phyloP scores from a whole-genome alignment of 2,329 filamentous ascomycete species.

The Hypoxylon sp. region DNA sequence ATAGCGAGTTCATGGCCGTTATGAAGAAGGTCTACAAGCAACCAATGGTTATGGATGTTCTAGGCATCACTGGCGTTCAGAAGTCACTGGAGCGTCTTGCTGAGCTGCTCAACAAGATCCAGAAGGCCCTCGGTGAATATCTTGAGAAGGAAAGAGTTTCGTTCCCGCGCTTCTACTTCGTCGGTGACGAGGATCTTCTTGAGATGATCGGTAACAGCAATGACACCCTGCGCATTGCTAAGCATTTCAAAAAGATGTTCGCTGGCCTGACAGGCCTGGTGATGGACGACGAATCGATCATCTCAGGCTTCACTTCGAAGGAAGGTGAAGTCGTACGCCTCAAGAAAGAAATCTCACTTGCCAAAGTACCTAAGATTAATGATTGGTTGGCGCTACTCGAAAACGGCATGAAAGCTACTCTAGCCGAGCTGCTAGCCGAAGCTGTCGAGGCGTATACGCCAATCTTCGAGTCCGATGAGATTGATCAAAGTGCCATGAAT shows the following conservation, averaged over 20 bases:
- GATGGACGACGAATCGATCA: constrained; percentile 90
- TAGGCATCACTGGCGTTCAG: constrained; percentile 95
- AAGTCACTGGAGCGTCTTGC: constrained; percentile 95
- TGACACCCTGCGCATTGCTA: constrained; percentile 93
- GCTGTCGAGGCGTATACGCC: constrained; percentile 85
- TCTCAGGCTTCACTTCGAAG: constrained; percentile 93
- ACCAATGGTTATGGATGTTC: constrained; percentile 92
- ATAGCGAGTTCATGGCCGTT: constrained; percentile 97
- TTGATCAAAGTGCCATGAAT: constrained; percentile 78
- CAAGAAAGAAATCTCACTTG: constrained; percentile 90
- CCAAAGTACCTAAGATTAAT: constrained; percentile 96
- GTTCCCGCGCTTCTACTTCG: constrained; percentile 99
- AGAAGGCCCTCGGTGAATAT: constrained; percentile 98
- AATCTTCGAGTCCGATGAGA: constrained; percentile 77
- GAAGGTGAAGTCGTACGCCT: constrained; percentile 90
- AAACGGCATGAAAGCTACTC: constrained; percentile 90
- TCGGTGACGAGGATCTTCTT: constrained; percentile 96
- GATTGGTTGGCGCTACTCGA: constrained; percentile 98
- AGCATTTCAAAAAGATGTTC: constrained; percentile 99
- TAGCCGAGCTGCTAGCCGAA: constrained; percentile 90
- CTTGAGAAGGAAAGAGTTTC: constrained; percentile 97
- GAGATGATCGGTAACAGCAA: constrained; percentile 99
- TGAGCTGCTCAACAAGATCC: constrained; percentile 98
- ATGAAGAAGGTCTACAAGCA: constrained; percentile 99
- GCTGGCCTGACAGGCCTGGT: constrained; percentile 90